These are phyloP conservation scores for Sporisorium exsertum DNA, from an alignment of 1,284 basidiomycete genomes.

Conservation along the genomic window DNA sequence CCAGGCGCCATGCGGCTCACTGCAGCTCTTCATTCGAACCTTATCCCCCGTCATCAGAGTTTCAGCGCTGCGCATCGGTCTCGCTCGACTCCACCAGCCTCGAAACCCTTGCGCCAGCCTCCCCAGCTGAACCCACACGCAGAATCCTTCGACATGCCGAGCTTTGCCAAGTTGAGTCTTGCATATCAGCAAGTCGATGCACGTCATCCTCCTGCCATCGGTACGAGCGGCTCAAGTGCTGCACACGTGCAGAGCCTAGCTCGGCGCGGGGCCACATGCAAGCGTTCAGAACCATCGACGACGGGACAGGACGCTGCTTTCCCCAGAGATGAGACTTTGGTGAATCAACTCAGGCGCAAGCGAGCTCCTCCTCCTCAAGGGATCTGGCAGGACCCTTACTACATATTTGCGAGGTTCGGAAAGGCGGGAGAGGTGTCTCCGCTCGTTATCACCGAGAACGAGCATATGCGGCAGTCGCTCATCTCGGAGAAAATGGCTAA, in stretches of 20 bases:
- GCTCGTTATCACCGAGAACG: constrained; percentile 12
- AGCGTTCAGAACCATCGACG: no score
- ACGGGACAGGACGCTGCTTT: not conserved
- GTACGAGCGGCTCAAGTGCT: not conserved
- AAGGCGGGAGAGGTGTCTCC: not conserved
- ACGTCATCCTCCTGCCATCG: not conserved
- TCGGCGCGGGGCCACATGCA: no score
- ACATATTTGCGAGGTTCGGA: constrained; percentile 15
- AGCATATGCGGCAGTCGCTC: constrained; percentile 9
- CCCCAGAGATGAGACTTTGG: not conserved
- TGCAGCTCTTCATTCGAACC: not conserved
- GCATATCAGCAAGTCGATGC: not conserved
- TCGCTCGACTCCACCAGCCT: not conserved
- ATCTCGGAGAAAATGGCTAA: constrained; percentile 13
- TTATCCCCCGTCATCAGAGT: not conserved
- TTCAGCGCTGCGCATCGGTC: not conserved
- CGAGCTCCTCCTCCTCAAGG: not conserved
- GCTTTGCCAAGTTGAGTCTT: not conserved
- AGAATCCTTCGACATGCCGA: not conserved
- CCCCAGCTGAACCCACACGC: not conserved
- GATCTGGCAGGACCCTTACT: not conserved
- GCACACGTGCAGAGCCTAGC: not conserved
- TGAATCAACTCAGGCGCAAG: not conserved
- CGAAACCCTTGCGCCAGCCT: not conserved
- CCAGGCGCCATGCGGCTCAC: not conserved